Base-by-base conservation (phyloP, 2,329 filamentous ascomycete species). In the Botryotinia calthae region DNA sequence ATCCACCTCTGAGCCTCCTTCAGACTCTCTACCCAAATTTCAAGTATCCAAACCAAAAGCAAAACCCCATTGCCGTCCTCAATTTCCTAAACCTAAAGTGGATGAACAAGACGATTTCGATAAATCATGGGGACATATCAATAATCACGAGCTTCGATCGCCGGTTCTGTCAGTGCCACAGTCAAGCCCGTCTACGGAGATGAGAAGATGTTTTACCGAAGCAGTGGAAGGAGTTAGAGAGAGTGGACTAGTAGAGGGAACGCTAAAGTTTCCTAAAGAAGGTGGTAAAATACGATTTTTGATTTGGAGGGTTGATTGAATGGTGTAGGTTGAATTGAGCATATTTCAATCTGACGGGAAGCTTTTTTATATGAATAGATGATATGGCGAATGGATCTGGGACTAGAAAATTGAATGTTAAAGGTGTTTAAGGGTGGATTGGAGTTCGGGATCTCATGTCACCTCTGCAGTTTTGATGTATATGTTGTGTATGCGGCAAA, bases 221-320 rank as follows among this genome's bases (percentile, higher is more conserved):
- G 77, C 77, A 5, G 73, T 76, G 22, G 62, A 69, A n/a, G 70
- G 64, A 8, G 73, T 79, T 5, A 73, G 74, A 72, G 68, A 48
- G 25, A 70, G n/a, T 51, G 74, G 71, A 34, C 54, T 73, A 56
- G 73, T 76, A 73, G 77, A 79, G 69, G 78, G 78, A 0, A 74
- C 73, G 25, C 64, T 78, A 67, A 74, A 75, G 20, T 62, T 76
- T 37, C 22, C 51, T 9, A 22, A 44, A 7, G 72, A 74, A 2
- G 73, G 70, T n/a, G 75, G 75, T 25, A 76, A 67, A 65, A 69
- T 77, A 10, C 74, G 74, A 28, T 79, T 78, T 72, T 73, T 79
- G 74, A 72, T 79, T 34, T 79, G 77, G 71, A 72, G 76, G 34
- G 73, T 76, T 46, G 77, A 79, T 75, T 79, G 71, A 78, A 9